Percentiles rank a stretch among this genome's conserved stretches.
These are phyloP conservation scores for Rosa chinensis DNA, from an alignment of 306 rosid species.

Conservation along the genomic window DNA sequence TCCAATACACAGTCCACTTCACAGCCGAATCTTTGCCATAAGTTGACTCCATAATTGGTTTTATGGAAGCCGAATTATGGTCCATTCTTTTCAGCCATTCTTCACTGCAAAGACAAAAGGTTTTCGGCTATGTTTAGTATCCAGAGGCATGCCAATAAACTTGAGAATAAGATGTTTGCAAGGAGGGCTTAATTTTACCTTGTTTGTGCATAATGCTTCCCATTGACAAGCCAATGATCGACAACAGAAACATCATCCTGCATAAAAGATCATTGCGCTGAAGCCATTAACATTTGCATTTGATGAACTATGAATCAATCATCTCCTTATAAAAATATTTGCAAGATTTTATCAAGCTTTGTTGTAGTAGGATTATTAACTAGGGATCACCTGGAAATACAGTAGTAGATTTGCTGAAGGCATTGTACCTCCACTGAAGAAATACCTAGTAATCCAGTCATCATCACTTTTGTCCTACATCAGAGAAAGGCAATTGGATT, in stretches of 20 bases:
- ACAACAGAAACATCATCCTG: conserved; percentile 79
- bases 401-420: conserved; percentile 90
- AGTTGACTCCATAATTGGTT: conserved; percentile 81
- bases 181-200: conserved; percentile 40
- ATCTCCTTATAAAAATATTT: not conserved
- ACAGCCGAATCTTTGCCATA: conserved; percentile 80
- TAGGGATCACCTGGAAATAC: conserved; percentile 70
- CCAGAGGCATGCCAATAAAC: not conserved
- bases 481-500: not conserved
- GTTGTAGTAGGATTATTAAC: not conserved
- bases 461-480: conserved; percentile 77
- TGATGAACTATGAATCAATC: not conserved
- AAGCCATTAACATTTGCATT: conserved; percentile 8
- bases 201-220: conserved; percentile 83
- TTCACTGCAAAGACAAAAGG: conserved; percentile 56
- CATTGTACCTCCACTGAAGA: conserved; percentile 93
- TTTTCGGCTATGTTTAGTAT: conserved; percentile 3
- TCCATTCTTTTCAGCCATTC: conserved; percentile 98
- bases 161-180: not conserved
- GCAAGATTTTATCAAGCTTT: not conserved
- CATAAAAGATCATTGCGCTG: conserved; percentile 7
- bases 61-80: conserved; percentile 40
- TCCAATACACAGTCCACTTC: conserved; percentile 93
- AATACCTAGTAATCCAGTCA: conserved; percentile 88
- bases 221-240: conserved; percentile 88